phyloP scores from a whole-genome alignment of 2,329 filamentous ascomycete species.

The Zasmidium cellare region DNA sequence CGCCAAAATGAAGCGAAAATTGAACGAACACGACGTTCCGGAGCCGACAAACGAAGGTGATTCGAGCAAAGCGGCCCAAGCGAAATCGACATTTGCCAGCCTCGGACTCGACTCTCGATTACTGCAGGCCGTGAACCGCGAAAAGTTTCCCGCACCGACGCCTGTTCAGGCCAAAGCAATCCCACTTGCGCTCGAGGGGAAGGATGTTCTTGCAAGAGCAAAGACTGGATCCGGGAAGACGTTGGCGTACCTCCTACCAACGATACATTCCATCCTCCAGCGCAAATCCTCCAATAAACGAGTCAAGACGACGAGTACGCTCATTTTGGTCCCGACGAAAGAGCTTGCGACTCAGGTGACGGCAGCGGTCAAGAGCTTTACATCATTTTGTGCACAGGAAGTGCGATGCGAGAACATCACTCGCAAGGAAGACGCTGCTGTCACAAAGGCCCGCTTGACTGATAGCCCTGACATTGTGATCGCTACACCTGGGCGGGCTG shows the following conservation, averaged over 20 bases:
- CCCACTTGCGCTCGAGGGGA: conserved; percentile 80
- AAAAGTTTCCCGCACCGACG: conserved; percentile 85
- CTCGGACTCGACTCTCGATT: conserved; percentile 82
- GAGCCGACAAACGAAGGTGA: conserved; percentile 28
- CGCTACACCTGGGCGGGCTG: conserved; percentile 83
- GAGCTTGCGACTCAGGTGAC: conserved; percentile 91
- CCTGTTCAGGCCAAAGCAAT: conserved; percentile 84
- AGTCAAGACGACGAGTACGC: conserved; percentile 60
- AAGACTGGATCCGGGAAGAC: conserved; percentile 98
- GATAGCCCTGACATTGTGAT: conserved; percentile 87
- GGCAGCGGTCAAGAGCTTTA: conserved; percentile 73
- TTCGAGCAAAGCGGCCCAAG: conserved; percentile 3
- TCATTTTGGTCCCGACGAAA: conserved; percentile 90
- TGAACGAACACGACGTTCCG: conserved; percentile 50
- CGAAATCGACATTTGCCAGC: conserved; percentile 63
- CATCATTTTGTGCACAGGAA: conserved; percentile 81
- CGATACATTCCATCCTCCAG: conserved; percentile 81
- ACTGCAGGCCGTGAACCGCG: conserved; percentile 79
- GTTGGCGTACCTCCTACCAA: conserved; percentile 87
- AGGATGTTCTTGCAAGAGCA: conserved; percentile 86
- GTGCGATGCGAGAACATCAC: conserved; percentile 82
- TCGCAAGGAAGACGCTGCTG: conserved; percentile 84
- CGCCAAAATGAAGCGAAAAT: conserved; percentile 48
- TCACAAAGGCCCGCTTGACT: conserved; percentile 81
- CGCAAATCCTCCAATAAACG: conserved; percentile 64